A percentile compares a stretch with the other conserved stretches of the same genome.
Conservation (phyloP, 805 yeast species). For the Yarrowia sp. region DNA sequence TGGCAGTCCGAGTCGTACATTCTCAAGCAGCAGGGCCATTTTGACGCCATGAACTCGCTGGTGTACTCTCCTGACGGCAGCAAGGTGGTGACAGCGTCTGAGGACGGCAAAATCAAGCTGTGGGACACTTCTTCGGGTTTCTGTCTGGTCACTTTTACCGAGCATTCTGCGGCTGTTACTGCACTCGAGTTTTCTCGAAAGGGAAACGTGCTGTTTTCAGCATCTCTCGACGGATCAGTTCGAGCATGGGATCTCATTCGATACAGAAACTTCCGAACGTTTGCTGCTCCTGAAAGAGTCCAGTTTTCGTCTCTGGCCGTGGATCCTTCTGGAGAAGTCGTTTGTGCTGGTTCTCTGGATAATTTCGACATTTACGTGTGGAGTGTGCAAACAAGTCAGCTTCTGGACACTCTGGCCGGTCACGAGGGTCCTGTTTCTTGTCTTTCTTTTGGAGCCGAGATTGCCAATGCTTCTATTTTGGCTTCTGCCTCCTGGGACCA, state of each 20-base stretch:
- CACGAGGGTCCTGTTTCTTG: constrained; percentile 95
- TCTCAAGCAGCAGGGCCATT: constrained; percentile 95
- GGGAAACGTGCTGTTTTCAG: constrained; percentile 87
- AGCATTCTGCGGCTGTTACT: constrained; percentile 86
- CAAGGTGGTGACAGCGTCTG: constrained; percentile 86
- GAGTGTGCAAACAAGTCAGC: constrained; percentile 95
- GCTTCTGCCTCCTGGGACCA: constrained; percentile 97
- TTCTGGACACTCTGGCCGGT: constrained; percentile 82
- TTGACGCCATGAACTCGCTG: constrained; percentile 79
- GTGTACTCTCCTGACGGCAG: constrained; percentile 95
- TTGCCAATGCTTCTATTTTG: constrained; percentile 50
- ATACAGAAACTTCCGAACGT: constrained; percentile 90
- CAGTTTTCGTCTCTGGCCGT: constrained; percentile 89
- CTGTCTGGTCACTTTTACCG: constrained; percentile 85
- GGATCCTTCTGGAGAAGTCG: constrained; percentile 95
- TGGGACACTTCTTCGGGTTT: constrained; percentile 96
- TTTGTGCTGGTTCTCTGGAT: constrained; percentile 90
- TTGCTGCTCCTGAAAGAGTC: constrained; percentile 83
- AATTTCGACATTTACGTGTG: constrained; percentile 89
- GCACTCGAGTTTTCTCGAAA: constrained; percentile 80
- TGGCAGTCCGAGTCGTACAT: constrained; percentile 98
- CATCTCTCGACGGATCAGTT: constrained; percentile 94
- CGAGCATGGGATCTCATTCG: constrained; percentile 95
- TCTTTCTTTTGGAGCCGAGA: constrained; percentile 77
- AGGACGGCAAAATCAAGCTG: constrained; percentile 93